These are phyloP conservation scores for Pichia sp. DNA, from an alignment of 1,139 yeast species.

Conservation along the genomic window DNA sequence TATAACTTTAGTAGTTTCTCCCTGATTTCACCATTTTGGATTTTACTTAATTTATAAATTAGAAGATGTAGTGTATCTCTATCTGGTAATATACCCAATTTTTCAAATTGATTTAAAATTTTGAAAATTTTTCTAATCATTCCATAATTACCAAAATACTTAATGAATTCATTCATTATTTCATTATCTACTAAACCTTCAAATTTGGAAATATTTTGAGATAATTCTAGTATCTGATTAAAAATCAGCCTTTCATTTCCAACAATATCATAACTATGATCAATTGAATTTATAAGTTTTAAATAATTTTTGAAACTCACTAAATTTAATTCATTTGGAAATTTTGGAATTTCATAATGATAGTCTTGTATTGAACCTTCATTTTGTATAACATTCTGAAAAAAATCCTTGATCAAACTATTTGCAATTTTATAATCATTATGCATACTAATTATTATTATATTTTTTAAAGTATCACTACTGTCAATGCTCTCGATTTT, in stretches of 20 bases:
- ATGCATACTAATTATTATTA: background rate
- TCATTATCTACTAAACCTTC: constrained; percentile 9
- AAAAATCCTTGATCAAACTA: constrained; percentile 3
- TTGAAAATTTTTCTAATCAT: background rate
- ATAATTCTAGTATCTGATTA: background rate
- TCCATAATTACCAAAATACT: constrained; percentile 4
- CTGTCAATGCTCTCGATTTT: background rate
- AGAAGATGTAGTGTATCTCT: constrained; percentile 10
- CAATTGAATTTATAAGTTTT: constrained; percentile 1
- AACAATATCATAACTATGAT: constrained; percentile 2
- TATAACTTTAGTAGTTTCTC: constrained; percentile 3
- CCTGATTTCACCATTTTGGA: background rate
- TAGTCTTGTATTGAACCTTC: background rate
- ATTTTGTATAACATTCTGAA: background rate
- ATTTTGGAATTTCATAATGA: constrained; percentile 1
- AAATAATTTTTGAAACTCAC: constrained; percentile 2
- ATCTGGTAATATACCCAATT: constrained; percentile 7
- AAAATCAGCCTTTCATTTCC: background rate
- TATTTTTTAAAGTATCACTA: background rate
- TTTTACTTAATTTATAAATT: constrained; percentile 2
- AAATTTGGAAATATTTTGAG: constrained; percentile 4
- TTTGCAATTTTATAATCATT: background rate
- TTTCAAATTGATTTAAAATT: constrained; percentile 7
- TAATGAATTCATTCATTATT: constrained; percentile 9
- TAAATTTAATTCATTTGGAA: constrained; percentile 1